Evolutionary conservation across 2,329 filamentous ascomycete species (phyloP).

Genomic region (Arachnomyces sp.): DNA sequence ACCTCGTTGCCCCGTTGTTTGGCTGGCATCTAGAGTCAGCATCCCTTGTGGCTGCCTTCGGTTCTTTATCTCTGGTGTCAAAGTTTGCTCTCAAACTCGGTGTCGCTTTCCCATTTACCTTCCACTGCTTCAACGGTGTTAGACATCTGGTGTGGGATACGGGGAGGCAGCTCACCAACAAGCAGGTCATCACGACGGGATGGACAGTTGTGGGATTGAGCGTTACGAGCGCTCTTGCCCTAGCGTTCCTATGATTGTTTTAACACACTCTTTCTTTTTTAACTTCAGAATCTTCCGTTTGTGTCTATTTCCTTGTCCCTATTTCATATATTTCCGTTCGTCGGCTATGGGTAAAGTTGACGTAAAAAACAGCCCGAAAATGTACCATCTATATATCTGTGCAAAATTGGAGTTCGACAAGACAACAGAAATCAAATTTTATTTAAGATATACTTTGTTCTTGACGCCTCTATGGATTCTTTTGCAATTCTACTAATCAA

Average conservation of each 20-base stretch:
- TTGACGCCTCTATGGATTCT: no score
- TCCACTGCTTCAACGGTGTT: slow-evolving; percentile 61
- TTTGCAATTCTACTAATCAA: no score
- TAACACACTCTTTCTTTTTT: slow-evolving; percentile 8
- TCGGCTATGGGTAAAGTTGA: no score
- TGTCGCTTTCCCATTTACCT: slow-evolving; percentile 59
- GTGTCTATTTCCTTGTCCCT: no score
- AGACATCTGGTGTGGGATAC: slow-evolving; percentile 66
- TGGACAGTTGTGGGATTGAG: slow-evolving; percentile 56
- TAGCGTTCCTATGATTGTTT: slow-evolving; percentile 33
- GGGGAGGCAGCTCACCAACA: slow-evolving; percentile 55
- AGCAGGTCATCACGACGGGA: slow-evolving; percentile 57
- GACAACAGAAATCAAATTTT: no score
- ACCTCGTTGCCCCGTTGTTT: slow-evolving; percentile 69
- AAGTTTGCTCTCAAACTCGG: slow-evolving; percentile 55
- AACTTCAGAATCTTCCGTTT: no score
- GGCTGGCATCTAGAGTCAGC: slow-evolving; percentile 64
- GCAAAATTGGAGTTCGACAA: no score
- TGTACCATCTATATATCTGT: no score
- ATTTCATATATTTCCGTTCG: no score
- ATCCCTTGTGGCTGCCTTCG: slow-evolving; percentile 58
- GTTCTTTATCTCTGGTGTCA: slow-evolving; percentile 49
- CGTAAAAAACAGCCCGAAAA: no score
- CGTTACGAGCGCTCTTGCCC: slow-evolving; percentile 39
- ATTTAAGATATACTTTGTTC: no score